Percentiles rank a stretch among this genome's conserved stretches.
phyloP scores from a whole-genome alignment of 768 basidiomycete species.

The Chiua virens region DNA sequence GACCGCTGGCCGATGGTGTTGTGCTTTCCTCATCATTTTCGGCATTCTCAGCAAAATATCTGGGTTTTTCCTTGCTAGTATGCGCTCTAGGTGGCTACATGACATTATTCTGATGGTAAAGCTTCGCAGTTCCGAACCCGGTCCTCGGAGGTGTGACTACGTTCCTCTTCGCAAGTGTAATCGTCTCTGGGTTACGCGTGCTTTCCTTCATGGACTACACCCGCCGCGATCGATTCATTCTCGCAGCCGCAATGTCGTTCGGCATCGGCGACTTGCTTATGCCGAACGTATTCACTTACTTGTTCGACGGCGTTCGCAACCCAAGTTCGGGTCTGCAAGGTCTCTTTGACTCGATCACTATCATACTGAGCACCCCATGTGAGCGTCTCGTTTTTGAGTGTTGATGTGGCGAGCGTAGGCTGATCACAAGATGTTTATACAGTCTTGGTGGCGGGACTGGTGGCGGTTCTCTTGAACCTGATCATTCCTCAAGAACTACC shows the following conservation, averaged over 20 bases:
- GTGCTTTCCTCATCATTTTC: conserved; percentile 75
- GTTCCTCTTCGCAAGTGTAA: conserved; percentile 79
- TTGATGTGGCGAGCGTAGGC: background rate
- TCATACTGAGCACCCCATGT: conserved; percentile 82
- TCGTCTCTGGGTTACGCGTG: conserved; percentile 69
- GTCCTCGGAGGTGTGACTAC: conserved; percentile 87
- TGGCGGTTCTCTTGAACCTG: conserved; percentile 57
- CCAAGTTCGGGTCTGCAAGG: conserved; percentile 60
- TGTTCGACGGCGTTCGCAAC: conserved; percentile 62
- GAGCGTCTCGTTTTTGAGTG: conserved; percentile 29
- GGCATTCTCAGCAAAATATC: conserved; percentile 81
- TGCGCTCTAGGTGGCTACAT: conserved; percentile 13
- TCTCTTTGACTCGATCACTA: conserved; percentile 75
- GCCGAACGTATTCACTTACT: conserved; percentile 60
- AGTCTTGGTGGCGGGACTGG: conserved; percentile 60
- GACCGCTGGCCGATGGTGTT: conserved; percentile 77
- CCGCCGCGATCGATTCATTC: conserved; percentile 66
- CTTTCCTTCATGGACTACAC: conserved; percentile 59
- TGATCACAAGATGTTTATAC: background rate
- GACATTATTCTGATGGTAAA: background rate
- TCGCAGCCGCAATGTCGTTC: conserved; percentile 66
- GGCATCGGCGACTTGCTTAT: conserved; percentile 73
- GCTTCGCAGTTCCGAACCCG: conserved; percentile 60
- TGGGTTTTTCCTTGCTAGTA: conserved; percentile 78
- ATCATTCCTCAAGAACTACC: conserved; percentile 45